Evolutionary conservation across 345 rosid species (phyloP).

Genomic region (Rhizophora apiculata): DNA sequence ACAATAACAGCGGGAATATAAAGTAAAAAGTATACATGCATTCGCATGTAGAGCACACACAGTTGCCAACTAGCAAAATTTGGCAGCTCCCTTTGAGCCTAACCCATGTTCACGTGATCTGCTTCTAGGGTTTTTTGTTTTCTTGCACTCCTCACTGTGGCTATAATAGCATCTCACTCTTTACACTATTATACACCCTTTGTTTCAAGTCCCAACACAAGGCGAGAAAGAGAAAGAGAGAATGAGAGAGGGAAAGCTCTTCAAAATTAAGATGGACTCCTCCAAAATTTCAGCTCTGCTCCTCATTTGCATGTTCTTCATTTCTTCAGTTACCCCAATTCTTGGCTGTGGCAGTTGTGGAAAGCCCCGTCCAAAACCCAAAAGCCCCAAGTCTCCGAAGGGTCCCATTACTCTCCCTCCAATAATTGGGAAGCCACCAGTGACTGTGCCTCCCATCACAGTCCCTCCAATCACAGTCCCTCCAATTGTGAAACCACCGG

Average conservation of each 20-base stretch:
- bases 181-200: constrained; percentile 9
- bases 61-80: constrained; percentile 70
- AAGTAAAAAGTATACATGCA: constrained; percentile 15
- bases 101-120: constrained; percentile 70
- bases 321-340: constrained; percentile 51
- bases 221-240: not conserved
- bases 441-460: no score
- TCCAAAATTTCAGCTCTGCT: constrained; percentile 51
- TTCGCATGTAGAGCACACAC: constrained; percentile 20
- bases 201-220: constrained; percentile 4
- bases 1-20: not conserved
- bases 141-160: constrained; percentile 18
- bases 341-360: constrained; percentile 61
- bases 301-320: constrained; percentile 49
- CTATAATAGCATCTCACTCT: constrained; percentile 37
- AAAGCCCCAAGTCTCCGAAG: constrained; percentile 15
- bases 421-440: no score
- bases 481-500: constrained; percentile 20
- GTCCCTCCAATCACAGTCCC: constrained; percentile 22
- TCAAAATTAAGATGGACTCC: constrained; percentile 40
- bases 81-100: constrained; percentile 50
- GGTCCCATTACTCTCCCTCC: constrained; percentile 19
- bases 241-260: no score
- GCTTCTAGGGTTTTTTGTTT: constrained; percentile 32
- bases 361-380: constrained; percentile 33